These are phyloP conservation scores for Ascobolus immersus DNA, from an alignment of 495 filamentous ascomycete genomes.

Conservation along the genomic window DNA sequence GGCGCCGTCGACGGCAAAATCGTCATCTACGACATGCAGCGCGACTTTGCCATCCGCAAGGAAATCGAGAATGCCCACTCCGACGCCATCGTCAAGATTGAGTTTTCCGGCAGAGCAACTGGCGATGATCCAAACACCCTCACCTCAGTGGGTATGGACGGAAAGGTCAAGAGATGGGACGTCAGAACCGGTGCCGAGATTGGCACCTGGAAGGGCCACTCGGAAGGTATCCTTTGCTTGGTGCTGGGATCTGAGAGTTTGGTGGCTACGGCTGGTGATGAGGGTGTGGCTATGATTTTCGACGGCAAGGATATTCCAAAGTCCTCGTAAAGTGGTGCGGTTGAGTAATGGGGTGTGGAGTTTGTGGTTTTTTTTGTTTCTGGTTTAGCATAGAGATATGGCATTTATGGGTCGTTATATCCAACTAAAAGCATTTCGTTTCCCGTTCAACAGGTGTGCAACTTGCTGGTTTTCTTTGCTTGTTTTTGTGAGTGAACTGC, in stretches of 20 bases:
- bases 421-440: too few relatives aligned
- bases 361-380: too few relatives aligned
- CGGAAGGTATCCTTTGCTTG: conserved; percentile 73
- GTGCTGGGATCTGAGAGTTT: conserved; percentile 53
- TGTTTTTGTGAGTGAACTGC: too few relatives aligned
- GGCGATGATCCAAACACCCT: conserved; percentile 42
- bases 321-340: too few relatives aligned
- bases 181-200: conserved; percentile 46
- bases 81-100: conserved; percentile 72
- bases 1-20: conserved; percentile 81
- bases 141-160: conserved; percentile 66
- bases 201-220: conserved; percentile 40
- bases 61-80: conserved; percentile 63
- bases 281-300: too few relatives aligned
- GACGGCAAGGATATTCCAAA: too few relatives aligned
- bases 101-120: conserved; percentile 37
- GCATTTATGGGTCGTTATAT: too few relatives aligned
- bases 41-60: conserved; percentile 54
- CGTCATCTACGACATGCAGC: conserved; percentile 60
- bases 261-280: conserved; percentile 73
- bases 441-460: too few relatives aligned
- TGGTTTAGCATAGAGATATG: too few relatives aligned
- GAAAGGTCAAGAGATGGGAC: conserved; percentile 70
- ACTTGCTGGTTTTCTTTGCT: too few relatives aligned
- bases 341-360: too few relatives aligned